These are phyloP conservation scores for Euphorbia corollata DNA, from an alignment of 441 rosid genomes.

Conservation along the genomic window DNA sequence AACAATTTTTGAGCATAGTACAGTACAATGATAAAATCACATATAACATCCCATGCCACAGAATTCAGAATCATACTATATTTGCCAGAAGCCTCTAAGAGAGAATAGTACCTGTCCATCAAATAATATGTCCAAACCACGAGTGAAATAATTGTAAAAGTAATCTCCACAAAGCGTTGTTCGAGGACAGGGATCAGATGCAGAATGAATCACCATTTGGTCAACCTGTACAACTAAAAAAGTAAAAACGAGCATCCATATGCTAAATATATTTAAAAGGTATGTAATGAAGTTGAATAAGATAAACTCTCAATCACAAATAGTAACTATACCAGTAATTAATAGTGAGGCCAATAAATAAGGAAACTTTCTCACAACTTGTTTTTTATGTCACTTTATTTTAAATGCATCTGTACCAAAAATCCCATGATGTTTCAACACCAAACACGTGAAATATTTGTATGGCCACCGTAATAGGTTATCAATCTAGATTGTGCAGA, in stretches of 20 bases:
- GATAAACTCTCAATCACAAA: not conserved
- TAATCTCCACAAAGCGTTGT: constrained; percentile 92
- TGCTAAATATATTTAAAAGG: not conserved
- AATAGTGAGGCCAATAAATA: not conserved
- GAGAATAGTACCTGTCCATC: constrained; percentile 70
- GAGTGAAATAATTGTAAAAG: constrained; percentile 90
- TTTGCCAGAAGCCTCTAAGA: not conserved
- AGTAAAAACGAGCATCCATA: not conserved
- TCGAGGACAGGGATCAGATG: constrained; percentile 75
- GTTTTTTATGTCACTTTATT: not conserved
- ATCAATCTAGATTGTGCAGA: not conserved
- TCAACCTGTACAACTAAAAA: constrained; percentile 52
- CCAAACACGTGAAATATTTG: not conserved
- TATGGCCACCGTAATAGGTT: not conserved
- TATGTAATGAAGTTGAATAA: not conserved
- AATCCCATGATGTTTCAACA: not conserved
- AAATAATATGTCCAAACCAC: constrained; percentile 90
- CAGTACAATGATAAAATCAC: not conserved
- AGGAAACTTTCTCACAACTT: not conserved
- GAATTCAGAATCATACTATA: not conserved
- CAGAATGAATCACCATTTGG: constrained; percentile 98
- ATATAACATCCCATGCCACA: constrained; percentile 2
- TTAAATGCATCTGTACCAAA: not conserved
- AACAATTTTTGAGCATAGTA: not conserved
- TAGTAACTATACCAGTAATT: not conserved